phyloP scores from a whole-genome alignment of 306 rosid genomes.

The Abrus precatorius region DNA sequence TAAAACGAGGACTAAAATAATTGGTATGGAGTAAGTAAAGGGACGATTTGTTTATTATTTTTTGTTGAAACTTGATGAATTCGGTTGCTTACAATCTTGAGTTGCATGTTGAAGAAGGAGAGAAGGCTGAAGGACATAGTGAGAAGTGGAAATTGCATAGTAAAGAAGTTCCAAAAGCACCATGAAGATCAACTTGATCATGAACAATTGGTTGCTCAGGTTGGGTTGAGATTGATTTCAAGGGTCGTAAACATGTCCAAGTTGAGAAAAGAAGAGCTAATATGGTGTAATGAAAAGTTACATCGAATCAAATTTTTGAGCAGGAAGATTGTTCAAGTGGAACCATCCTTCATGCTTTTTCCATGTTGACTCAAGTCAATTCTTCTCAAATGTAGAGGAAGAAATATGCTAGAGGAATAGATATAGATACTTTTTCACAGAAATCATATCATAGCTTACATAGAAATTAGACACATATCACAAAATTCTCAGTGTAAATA shows the following conservation, averaged over 20 bases:
- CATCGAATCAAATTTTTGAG: conserved; percentile 59
- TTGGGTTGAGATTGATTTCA: conserved; percentile 77
- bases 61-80: too few relatives aligned
- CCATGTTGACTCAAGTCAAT: conserved; percentile 66
- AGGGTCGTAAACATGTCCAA: conserved; percentile 78
- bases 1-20: too few relatives aligned
- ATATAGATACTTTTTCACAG: conserved; percentile 33
- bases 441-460: conserved; percentile 38
- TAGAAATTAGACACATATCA: conserved; percentile 22
- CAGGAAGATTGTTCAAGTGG: conserved; percentile 67
- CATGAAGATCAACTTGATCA: conserved; percentile 58
- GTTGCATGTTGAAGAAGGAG: conserved; percentile 67
- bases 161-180: conserved; percentile 79
- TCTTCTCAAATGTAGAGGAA: conserved; percentile 18
- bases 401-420: conserved; percentile 19
- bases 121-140: conserved; percentile 72
- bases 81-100: neutral
- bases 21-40: too few relatives aligned
- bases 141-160: conserved; percentile 77
- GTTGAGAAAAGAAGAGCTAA: conserved; percentile 67
- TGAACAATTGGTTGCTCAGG: conserved; percentile 68
- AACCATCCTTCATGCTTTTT: conserved; percentile 76
- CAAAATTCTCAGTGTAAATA: conserved; percentile 28
- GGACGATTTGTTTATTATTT: too few relatives aligned
- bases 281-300: conserved; percentile 80